Percentiles rank a stretch among this genome's conserved stretches.
These are phyloP conservation scores for Avena atlantica DNA, from an alignment of 176 grass and related monocot genomes.

Conservation along the genomic window DNA sequence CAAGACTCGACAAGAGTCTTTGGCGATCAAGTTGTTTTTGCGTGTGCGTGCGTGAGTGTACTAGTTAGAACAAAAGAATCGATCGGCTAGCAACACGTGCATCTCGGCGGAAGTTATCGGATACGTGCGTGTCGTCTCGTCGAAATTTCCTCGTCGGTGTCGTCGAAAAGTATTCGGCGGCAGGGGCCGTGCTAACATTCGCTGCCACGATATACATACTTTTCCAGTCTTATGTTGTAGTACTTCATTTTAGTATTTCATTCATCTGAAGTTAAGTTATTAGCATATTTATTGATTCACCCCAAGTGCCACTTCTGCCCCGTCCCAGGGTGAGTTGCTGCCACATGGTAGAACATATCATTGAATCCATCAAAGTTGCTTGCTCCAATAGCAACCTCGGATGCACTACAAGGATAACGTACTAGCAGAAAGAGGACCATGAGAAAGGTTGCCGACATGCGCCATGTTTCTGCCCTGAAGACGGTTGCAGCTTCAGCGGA, in stretches of 20 bases:
- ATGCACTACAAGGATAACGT: neutral
- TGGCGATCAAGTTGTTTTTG: too few species aligned
- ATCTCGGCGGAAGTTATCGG: too few species aligned
- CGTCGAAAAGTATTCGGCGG: too few species aligned
- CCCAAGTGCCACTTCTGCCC: neutral
- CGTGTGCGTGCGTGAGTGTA: too few species aligned
- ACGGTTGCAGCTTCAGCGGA: neutral
- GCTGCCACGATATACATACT: neutral
- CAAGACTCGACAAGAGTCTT: too few species aligned
- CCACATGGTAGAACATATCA: neutral
- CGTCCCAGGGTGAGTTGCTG: neutral
- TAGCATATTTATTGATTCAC: neutral
- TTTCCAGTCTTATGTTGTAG: neutral
- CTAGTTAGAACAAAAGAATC: too few species aligned
- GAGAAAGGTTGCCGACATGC: neutral
- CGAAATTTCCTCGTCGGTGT: too few species aligned
- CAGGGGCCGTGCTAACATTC: too few species aligned
- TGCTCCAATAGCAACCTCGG: neutral
- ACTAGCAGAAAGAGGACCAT: neutral
- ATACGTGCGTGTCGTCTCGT: too few species aligned
- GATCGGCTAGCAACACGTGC: too few species aligned
- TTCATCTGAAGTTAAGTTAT: neutral
- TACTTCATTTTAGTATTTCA: neutral
- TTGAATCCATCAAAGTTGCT: conserved; percentile 7
- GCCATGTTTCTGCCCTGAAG: conserved; percentile 19